Base-by-base conservation (phyloP, 148 eudicot genomes). In the Bassia scoparia region DNA sequence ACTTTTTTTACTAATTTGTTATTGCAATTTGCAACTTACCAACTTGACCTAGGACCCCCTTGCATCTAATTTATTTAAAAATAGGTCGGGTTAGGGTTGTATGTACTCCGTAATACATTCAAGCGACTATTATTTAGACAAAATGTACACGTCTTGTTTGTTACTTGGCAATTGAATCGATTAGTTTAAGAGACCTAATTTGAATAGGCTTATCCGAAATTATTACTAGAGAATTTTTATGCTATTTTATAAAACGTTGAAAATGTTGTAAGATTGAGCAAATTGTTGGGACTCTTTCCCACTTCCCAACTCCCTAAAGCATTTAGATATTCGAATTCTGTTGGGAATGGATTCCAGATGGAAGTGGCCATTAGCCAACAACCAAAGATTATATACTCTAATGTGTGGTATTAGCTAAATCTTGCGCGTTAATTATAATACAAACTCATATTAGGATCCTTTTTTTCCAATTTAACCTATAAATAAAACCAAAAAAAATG, bases 1-100 rank as follows among this genome's bases (percentile, higher is more conserved):
- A 31, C 37, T 27, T 27, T 2, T 41, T 70, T 4, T n/a, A n/a
- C 18, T 61, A 15, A 38, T 61, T 31, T 15, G 46, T 62, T 49
- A 61, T 62, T 49, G 46, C 34, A 15, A 62, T 63, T 49, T 48
- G 31, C 56, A 72, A 30, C 41, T 55, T 21, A 55, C 23, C 49
- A 13, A 24, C 54, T 61, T 15, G 7, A n/a, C 53, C 53, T 49
- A 49, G 1, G 1, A 41, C 5, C 43, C 43, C 43, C 46, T 14
- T 41, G 46, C 46, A 41, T 41, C 46, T 1, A 41, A 41, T 41
- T 41, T 41, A 41, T 41, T 41, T 41, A 41, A 11, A 41, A 7
- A 41, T n/a, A n/a, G n/a, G n/a, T n/a, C n/a, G n/a, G n/a, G n/a
- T n/a, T n/a, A n/a, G n/a, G n/a, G n/a, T n/a, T n/a, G n/a, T n/a